These are phyloP conservation scores for Mitragyna speciosa DNA, from an alignment of 257 asterid species.

Conservation along the genomic window DNA sequence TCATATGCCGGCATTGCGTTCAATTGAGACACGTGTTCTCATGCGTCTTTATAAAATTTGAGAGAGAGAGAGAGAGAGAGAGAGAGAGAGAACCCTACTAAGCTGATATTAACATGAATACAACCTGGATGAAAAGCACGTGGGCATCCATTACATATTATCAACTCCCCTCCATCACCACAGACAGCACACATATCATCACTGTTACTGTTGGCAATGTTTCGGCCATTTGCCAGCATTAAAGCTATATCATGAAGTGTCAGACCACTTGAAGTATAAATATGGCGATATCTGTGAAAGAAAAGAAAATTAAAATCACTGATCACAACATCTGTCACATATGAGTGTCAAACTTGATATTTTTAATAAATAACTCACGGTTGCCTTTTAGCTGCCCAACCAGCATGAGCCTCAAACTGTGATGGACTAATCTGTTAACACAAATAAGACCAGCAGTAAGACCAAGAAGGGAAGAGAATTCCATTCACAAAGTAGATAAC, in stretches of 20 bases:
- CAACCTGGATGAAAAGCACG: slow-evolving; percentile 93
- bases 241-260: slow-evolving; percentile 96
- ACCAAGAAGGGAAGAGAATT: not conserved
- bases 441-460: slow-evolving; percentile 8
- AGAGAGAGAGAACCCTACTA: not conserved
- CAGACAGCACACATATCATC: slow-evolving; percentile 98
- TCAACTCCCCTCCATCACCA: slow-evolving; percentile 83
- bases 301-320: slow-evolving; percentile 16
- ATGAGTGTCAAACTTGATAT: not conserved
- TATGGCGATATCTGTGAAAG: slow-evolving; percentile 81
- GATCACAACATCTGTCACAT: slow-evolving; percentile 13
- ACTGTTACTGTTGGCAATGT: slow-evolving; percentile 60
- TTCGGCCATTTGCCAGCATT: slow-evolving; percentile 91
- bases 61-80: not conserved
- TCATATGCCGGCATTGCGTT: too few species aligned
- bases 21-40: too few species aligned
- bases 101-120: not conserved
- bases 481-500: not conserved
- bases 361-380: slow-evolving; percentile 66
- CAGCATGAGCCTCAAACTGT: slow-evolving; percentile 97
- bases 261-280: slow-evolving; percentile 82
- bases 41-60: too few species aligned
- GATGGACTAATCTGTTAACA: slow-evolving; percentile 91
- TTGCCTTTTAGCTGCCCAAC: slow-evolving; percentile 96
- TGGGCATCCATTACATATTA: slow-evolving; percentile 85